Conservation (phyloP, 2,329 filamentous ascomycete species). For the Bipolaris bicolor region DNA sequence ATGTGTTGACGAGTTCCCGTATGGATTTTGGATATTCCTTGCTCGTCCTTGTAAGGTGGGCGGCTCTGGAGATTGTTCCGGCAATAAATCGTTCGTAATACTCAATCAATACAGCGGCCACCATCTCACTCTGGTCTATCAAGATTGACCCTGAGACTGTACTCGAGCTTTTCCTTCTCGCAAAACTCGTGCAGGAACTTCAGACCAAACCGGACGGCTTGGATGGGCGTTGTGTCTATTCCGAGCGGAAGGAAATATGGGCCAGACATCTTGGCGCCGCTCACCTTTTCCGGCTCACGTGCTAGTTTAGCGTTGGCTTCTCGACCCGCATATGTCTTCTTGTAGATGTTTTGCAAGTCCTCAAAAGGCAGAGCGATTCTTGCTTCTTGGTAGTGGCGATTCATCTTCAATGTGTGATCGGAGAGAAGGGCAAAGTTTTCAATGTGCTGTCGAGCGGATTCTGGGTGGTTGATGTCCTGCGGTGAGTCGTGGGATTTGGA, state of each 20-base stretch:
- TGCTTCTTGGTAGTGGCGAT: constrained; percentile 37
- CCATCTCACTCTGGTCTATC: constrained; percentile 26
- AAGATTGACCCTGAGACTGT: constrained; percentile 35
- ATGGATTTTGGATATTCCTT: not conserved
- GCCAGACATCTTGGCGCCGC: constrained; percentile 43
- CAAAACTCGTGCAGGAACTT: constrained; percentile 54
- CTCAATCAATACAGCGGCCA: not conserved
- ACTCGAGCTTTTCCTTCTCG: constrained; percentile 39
- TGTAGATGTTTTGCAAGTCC: constrained; percentile 46
- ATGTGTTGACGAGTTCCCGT: too few species aligned
- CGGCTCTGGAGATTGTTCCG: not conserved
- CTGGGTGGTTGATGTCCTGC: constrained; percentile 29
- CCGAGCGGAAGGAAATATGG: constrained; percentile 51
- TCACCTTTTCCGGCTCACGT: constrained; percentile 43
- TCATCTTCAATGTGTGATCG: constrained; percentile 37
- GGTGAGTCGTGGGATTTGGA: constrained; percentile 37
- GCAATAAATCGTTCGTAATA: not conserved
- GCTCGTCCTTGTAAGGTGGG: not conserved
- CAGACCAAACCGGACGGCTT: constrained; percentile 53
- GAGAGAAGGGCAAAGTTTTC: constrained; percentile 39
- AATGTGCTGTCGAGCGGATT: constrained; percentile 32
- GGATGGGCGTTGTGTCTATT: constrained; percentile 50
- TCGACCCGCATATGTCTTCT: constrained; percentile 46
- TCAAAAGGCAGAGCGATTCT: constrained; percentile 41
- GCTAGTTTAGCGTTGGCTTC: constrained; percentile 27